Percentiles rank a stretch among this genome's conserved stretches.
phyloP scores from a whole-genome alignment of 139 green algal genomes.

The Volvox reticuliferus region DNA sequence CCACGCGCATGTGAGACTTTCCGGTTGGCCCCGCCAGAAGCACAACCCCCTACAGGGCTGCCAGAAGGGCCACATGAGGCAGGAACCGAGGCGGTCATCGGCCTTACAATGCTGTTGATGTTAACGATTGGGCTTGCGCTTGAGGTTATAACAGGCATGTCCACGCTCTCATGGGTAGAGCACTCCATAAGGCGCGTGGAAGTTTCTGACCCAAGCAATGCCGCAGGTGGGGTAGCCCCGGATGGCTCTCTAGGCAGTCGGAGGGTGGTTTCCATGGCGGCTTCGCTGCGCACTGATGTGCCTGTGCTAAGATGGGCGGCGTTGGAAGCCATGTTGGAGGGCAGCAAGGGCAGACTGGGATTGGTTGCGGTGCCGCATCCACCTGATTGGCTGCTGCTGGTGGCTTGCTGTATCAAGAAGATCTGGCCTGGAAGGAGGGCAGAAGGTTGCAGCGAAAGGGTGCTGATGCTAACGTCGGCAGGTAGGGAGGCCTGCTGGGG shows the following conservation, averaged over 20 bases:
- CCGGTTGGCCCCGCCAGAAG: too few species aligned
- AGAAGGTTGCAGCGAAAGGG: not conserved
- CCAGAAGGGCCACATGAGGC: too few species aligned
- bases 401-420: slow-evolving; percentile 11
- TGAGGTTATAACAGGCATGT: not conserved
- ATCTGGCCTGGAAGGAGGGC: not conserved
- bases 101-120: not conserved
- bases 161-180: not conserved
- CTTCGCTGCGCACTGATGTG: too few species aligned
- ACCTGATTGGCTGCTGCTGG: slow-evolving; percentile 14
- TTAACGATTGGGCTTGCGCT: not conserved
- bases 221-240: too few species aligned
- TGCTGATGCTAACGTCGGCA: not conserved
- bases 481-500: not conserved
- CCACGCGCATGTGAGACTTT: not conserved
- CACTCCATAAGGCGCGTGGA: slow-evolving; percentile 37
- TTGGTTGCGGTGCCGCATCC: not conserved
- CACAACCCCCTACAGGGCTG: too few species aligned
- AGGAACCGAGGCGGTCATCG: not conserved
- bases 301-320: too few species aligned
- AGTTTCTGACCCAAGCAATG: not conserved
- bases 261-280: too few species aligned
- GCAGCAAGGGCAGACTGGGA: too few species aligned
- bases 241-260: too few species aligned
- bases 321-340: too few species aligned